phyloP scores from a whole-genome alignment of 2,329 filamentous ascomycete species.

The Lachnellula willkommii region DNA sequence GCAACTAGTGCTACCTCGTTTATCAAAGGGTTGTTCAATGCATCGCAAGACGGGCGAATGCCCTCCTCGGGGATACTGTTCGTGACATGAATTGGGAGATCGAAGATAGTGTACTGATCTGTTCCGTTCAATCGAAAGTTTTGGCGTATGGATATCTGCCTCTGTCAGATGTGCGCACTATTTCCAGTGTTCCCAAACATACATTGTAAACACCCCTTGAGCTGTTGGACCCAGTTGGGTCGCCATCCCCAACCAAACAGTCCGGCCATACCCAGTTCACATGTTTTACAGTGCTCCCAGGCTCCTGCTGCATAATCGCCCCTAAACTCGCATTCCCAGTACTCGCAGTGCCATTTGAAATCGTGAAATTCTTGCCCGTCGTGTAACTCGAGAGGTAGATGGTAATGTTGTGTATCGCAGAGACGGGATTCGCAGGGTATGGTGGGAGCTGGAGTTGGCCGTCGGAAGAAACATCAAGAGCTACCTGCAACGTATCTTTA shows the following conservation, averaged over 20 bases:
- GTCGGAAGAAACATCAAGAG: constrained; percentile 61
- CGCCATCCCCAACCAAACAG: constrained; percentile 56
- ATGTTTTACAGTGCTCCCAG: constrained; percentile 66
- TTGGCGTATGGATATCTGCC: constrained; percentile 63
- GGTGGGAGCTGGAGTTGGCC: constrained; percentile 57
- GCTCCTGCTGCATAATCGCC: constrained; percentile 58
- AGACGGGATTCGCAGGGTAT: constrained; percentile 47
- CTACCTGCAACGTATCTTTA: constrained; percentile 51
- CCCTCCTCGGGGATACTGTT: constrained; percentile 51
- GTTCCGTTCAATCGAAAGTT: constrained; percentile 60
- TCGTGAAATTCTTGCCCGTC: constrained; percentile 62
- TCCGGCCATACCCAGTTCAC: constrained; percentile 68
- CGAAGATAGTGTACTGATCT: constrained; percentile 64
- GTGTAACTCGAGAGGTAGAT: constrained; percentile 61
- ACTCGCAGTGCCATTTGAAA: constrained; percentile 56
- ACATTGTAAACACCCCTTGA: constrained; percentile 59
- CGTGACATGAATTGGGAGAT: constrained; percentile 63
- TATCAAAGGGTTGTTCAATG: constrained; percentile 47
- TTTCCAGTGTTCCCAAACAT: not conserved
- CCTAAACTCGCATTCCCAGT: constrained; percentile 50
- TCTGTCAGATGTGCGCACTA: constrained; percentile 1
- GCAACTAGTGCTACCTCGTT: constrained; percentile 41
- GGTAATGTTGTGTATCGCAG: constrained; percentile 57
- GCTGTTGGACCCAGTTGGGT: constrained; percentile 29
- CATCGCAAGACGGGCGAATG: constrained; percentile 44